Evolutionary conservation across 148 eudicot genomes (phyloP).

Genomic region (Rhododendron mucronatum): DNA sequence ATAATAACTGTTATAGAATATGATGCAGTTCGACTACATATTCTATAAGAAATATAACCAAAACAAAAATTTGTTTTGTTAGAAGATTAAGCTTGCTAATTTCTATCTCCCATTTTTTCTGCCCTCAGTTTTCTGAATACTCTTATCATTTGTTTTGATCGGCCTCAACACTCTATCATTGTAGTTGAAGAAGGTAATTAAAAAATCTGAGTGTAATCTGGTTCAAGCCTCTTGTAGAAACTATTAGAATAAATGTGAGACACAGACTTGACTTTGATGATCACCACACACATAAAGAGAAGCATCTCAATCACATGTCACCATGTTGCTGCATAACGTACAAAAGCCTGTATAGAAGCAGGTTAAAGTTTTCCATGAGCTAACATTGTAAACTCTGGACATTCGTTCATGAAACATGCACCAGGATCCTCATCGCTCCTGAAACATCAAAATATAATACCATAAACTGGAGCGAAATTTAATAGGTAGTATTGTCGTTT

Average conservation of each 20-base stretch:
- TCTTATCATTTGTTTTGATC: background rate
- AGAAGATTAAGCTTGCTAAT: background rate
- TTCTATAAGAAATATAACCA: too few relatives aligned
- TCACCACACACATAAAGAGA: background rate
- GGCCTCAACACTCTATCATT: too few relatives aligned
- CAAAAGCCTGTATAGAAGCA: background rate
- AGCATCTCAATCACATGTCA: background rate
- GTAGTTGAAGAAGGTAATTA: background rate
- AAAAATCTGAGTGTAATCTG: background rate
- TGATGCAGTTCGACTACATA: too few relatives aligned
- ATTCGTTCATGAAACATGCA: background rate
- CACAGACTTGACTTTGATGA: background rate
- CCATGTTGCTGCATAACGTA: background rate
- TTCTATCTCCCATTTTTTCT: background rate
- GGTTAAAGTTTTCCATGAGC: background rate
- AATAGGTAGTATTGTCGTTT: too few relatives aligned
- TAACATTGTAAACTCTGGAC: background rate
- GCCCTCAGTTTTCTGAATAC: background rate
- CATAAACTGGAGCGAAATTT: too few relatives aligned
- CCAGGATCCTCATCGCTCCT: too few relatives aligned
- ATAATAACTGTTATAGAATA: too few relatives aligned
- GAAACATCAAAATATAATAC: too few relatives aligned
- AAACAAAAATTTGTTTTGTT: background rate
- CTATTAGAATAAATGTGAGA: background rate
- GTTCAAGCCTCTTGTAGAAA: background rate